phyloP scores from a whole-genome alignment of 495 filamentous ascomycete genomes.

The Penicillium malachiteum region DNA sequence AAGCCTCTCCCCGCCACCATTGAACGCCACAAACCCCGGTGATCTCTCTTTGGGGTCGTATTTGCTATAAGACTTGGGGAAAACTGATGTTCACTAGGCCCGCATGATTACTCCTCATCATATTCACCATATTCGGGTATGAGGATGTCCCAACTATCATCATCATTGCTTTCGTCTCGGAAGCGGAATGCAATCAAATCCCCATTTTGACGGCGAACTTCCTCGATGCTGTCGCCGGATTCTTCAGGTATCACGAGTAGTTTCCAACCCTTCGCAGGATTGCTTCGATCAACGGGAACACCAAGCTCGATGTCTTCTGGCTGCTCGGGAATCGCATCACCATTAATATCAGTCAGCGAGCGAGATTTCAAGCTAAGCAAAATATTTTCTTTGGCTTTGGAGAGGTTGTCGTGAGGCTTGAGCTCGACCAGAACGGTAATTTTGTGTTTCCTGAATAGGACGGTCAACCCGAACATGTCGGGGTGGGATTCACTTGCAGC shows the following conservation, averaged over 20 bases:
- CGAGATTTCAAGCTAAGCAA: conserved; percentile 52
- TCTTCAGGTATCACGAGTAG: conserved; percentile 38
- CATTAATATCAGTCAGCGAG: conserved; percentile 43
- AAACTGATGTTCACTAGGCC: too few relatives aligned
- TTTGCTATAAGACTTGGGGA: too few relatives aligned
- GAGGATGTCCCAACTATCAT: too few relatives aligned
- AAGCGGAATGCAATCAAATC: conserved; percentile 71
- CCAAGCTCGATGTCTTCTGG: conserved; percentile 54
- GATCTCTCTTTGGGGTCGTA: too few relatives aligned
- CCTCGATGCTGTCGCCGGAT: conserved; percentile 40
- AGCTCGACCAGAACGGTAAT: conserved; percentile 75
- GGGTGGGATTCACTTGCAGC: conserved; percentile 26
- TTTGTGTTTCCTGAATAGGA: conserved; percentile 77
- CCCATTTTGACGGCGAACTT: conserved; percentile 55
- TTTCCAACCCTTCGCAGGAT: conserved; percentile 58
- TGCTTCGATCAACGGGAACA: conserved; percentile 52
- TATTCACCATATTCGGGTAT: too few relatives aligned
- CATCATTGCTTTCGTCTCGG: neutral
- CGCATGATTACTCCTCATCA: too few relatives aligned
- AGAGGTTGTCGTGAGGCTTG: conserved; percentile 58
- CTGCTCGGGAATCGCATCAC: conserved; percentile 46
- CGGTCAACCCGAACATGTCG: conserved; percentile 39
- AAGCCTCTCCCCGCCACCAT: too few relatives aligned
- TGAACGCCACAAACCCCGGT: too few relatives aligned
- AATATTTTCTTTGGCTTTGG: conserved; percentile 61